Evolutionary conservation across 306 rosid genomes (phyloP), one percentile per base, ranked within the genome.

Genomic region (Herpetospermum pedunculosum): DNA sequence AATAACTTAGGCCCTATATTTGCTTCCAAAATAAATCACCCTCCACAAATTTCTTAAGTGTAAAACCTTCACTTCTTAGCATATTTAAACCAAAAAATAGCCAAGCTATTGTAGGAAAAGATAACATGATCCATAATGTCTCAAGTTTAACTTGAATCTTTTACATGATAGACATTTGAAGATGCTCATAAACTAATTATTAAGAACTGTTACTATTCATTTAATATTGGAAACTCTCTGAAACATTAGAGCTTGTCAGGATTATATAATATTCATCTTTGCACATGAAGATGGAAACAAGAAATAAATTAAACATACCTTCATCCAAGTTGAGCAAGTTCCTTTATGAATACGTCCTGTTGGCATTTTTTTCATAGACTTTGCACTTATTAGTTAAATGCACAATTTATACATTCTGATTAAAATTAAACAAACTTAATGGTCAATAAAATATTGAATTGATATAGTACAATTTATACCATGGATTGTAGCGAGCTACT

Each of bases 321-420:
- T 92, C 90, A 95, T 95, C 99, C 99, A 95, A 23, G 99, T 95
- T 32, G 99, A 95, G 75, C 97, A 92, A 19, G 92, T 83, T 82
- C 99, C 99, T 77, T 78, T 88, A 70, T 95, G 97, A 78, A 88
- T 80, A 65, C 99, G 81, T 70, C 99, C 99, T 1, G 96, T 72
- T 52, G 89, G 87, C 85, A 85, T n/a, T 92, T 80, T 84, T 88
- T 75, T 92, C 97, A 63, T 73, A 29, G 32, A 47, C 40, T 70
- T 70, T 47, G 41, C 9, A 29, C 28, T 44, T 38, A 25, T 68
- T 70, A 70, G 58, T 70, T 16, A 16, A 28, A 26, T 44, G 26
- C 16, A 15, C 13, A 28, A 46, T 29, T 28, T 70, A 29, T 37
- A 16, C 41, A 70, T 70, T 47, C 38, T n/a, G 29, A 44, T 47